phyloP scores from a whole-genome alignment of 805 yeast genomes.

The Cyberlindnera meyerae region DNA sequence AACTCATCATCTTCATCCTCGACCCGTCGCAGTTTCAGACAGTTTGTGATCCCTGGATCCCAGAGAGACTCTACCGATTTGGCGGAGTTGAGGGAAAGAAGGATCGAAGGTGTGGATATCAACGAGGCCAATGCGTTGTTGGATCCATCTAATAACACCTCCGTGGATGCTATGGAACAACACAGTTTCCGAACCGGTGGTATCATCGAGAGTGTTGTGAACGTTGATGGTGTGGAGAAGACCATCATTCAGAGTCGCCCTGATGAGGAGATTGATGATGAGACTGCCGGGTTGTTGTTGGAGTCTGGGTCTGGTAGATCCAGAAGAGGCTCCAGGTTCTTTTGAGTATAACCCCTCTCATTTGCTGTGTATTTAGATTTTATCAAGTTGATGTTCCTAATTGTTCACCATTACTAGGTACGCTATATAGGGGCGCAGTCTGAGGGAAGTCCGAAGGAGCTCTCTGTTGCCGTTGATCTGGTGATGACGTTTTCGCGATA shows the following conservation, averaged over 20 bases:
- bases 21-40: constrained; percentile 9
- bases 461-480: too few relatives aligned
- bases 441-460: too few relatives aligned
- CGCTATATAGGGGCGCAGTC: too few relatives aligned
- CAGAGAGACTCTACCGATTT: constrained; percentile 18
- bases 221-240: constrained; percentile 77
- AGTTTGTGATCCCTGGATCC: constrained; percentile 12
- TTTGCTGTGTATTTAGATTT: background rate
- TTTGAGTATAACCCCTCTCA: constrained; percentile 1
- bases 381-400: too few relatives aligned
- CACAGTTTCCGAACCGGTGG: constrained; percentile 33
- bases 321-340: constrained; percentile 3
- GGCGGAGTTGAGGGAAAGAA: constrained; percentile 8
- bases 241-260: constrained; percentile 74
- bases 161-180: constrained; percentile 13
- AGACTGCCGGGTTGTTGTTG: constrained; percentile 7
- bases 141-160: background rate
- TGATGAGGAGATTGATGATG: constrained; percentile 21
- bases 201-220: constrained; percentile 76
- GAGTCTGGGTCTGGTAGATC: background rate
- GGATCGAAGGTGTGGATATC: background rate
- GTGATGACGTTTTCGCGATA: too few relatives aligned
- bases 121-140: background rate
- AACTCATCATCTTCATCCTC: constrained; percentile 9
- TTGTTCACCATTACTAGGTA: too few relatives aligned